phyloP scores from a whole-genome alignment of 2,329 filamentous ascomycete species.

The Penicillium sp. region DNA sequence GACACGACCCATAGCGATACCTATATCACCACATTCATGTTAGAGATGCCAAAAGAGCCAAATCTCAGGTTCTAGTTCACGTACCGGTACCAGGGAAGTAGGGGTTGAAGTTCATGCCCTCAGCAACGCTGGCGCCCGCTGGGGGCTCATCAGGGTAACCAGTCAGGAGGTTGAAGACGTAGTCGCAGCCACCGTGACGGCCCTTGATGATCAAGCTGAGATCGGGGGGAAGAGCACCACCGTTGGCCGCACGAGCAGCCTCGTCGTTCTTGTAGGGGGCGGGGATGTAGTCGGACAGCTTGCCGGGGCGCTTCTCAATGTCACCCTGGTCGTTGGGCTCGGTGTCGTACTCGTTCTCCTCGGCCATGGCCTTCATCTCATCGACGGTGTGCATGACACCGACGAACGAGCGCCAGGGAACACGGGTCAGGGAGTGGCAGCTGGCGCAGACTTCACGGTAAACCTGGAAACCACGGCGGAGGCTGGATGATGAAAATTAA shows the following conservation, averaged over 20 bases:
- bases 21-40: slow-evolving; percentile 36
- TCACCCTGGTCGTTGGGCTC: slow-evolving; percentile 98
- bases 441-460: slow-evolving; percentile 98
- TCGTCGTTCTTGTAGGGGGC: slow-evolving; percentile 98
- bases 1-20: slow-evolving; percentile 97
- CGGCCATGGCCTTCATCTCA: slow-evolving; percentile 95
- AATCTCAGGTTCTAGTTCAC: slow-evolving; percentile 18
- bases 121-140: slow-evolving; percentile 81
- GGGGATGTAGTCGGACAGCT: slow-evolving; percentile 97
- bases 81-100: slow-evolving; percentile 97
- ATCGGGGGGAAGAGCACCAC: slow-evolving; percentile 96
- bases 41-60: slow-evolving; percentile 19
- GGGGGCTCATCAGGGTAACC: slow-evolving; percentile 97
- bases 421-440: slow-evolving; percentile 94
- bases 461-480: slow-evolving; percentile 98
- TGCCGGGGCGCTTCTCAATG: slow-evolving; percentile 97
- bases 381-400: slow-evolving; percentile 93
- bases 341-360: slow-evolving; percentile 98
- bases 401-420: slow-evolving; percentile 91
- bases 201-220: slow-evolving; percentile 97
- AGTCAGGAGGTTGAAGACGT: slow-evolving; percentile 96
- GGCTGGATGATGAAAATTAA: slow-evolving; percentile 60
- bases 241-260: slow-evolving; percentile 96
- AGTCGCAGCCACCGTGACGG: slow-evolving; percentile 96
- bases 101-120: slow-evolving; percentile 99